A percentile compares a stretch with the other conserved stretches of the same genome.
Conservation (phyloP, 257 asterid genomes). For the Lantana camara region DNA sequence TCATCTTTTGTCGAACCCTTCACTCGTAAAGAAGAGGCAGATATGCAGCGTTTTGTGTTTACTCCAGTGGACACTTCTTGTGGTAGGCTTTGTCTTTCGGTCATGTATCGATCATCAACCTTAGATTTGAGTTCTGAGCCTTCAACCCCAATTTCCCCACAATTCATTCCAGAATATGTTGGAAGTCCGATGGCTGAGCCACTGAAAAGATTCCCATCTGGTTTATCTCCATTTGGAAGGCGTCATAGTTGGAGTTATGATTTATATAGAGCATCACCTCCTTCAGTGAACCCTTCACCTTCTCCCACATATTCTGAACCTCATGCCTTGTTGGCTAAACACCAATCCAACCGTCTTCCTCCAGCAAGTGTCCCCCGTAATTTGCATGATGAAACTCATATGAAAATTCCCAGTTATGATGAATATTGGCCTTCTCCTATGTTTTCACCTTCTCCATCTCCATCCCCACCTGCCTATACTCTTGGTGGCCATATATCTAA, state of each 20-base stretch:
- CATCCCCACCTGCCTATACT: slow-evolving; percentile 66
- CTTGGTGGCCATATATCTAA: slow-evolving; percentile 45
- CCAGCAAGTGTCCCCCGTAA: slow-evolving; percentile 58
- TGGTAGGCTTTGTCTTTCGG: slow-evolving; percentile 88
- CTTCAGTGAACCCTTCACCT: slow-evolving; percentile 68
- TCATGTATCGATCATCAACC: slow-evolving; percentile 63
- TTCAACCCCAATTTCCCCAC: slow-evolving; percentile 79
- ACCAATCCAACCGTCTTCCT: slow-evolving; percentile 51
- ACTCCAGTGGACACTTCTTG: slow-evolving; percentile 77
- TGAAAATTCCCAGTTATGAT: slow-evolving; percentile 56
- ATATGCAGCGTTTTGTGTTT: slow-evolving; percentile 75
- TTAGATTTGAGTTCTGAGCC: slow-evolving; percentile 73
- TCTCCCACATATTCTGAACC: slow-evolving; percentile 83
- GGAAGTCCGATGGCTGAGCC: slow-evolving; percentile 96
- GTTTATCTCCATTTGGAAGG: slow-evolving; percentile 64
- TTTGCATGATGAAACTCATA: slow-evolving; percentile 47
- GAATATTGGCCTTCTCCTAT: slow-evolving; percentile 75
- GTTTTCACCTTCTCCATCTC: slow-evolving; percentile 70
- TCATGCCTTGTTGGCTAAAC: slow-evolving; percentile 44
- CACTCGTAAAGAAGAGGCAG: slow-evolving; percentile 79
- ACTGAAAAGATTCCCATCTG: slow-evolving; percentile 66
- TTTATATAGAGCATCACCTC: slow-evolving; percentile 64
- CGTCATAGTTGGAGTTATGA: slow-evolving; percentile 95
- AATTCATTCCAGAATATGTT: slow-evolving; percentile 80
- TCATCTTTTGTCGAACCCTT: slow-evolving; percentile 85